A percentile compares a stretch with the other conserved stretches of the same genome.
Evolutionary conservation across 768 basidiomycete genomes (phyloP).

Genomic region (Panus rudis): DNA sequence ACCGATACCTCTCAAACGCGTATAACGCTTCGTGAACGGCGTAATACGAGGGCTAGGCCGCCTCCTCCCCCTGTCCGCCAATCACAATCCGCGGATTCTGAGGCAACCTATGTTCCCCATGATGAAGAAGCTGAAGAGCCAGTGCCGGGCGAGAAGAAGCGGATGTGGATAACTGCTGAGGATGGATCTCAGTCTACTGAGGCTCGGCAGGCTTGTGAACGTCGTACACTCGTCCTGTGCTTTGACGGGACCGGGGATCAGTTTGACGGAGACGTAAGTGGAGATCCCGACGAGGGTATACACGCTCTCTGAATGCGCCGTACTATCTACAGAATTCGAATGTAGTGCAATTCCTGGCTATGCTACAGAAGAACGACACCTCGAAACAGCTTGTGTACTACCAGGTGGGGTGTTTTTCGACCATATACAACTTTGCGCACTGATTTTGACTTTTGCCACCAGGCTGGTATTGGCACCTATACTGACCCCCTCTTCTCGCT

Average conservation of each 20-base stretch:
- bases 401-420: no score
- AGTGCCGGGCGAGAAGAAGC: background rate
- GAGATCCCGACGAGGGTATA: background rate
- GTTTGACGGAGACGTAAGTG: slow-evolving; percentile 51
- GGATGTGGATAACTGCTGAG: slow-evolving; percentile 6
- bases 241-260: slow-evolving; percentile 58
- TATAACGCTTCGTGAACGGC: no score
- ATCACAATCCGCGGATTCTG: no score
- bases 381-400: slow-evolving; percentile 60
- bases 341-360: slow-evolving; percentile 55
- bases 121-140: background rate
- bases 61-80: no score
- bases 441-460: no score
- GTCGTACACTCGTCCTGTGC: slow-evolving; percentile 52
- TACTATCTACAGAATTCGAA: slow-evolving; percentile 49
- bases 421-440: no score
- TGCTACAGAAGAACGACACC: slow-evolving; percentile 57
- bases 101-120: background rate
- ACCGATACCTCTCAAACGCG: no score
- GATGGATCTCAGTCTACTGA: background rate
- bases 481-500: slow-evolving; percentile 31
- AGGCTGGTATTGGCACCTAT: slow-evolving; percentile 50
- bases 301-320: background rate
- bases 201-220: background rate
- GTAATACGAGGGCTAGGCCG: no score